A percentile compares a stretch with the other conserved stretches of the same genome.
Conservation (phyloP, 2,329 filamentous ascomycete genomes). For the Paraconiothyrium brasiliense region DNA sequence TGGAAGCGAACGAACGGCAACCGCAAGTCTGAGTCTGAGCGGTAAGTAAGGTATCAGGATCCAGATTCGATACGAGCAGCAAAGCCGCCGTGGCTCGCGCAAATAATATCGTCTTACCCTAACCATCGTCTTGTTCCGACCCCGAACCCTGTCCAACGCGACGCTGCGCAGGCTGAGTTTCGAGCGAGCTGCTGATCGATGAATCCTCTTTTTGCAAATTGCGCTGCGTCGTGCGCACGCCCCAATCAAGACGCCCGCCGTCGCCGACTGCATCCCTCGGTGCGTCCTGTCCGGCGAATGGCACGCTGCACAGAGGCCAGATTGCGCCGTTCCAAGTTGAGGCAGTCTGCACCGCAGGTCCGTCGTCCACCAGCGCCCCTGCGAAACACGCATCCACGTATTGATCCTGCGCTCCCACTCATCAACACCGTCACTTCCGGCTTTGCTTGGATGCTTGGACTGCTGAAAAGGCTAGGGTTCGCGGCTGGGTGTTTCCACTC, state of each 20-base stretch:
- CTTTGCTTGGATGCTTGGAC: constrained; percentile 18
- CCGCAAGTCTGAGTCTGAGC: constrained; percentile 28
- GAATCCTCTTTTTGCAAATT: constrained; percentile 44
- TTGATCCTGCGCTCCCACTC: constrained; percentile 20
- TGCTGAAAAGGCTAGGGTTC: constrained; percentile 20
- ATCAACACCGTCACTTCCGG: constrained; percentile 22
- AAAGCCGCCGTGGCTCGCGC: constrained; percentile 26
- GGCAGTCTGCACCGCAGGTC: constrained; percentile 50
- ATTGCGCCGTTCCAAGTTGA: constrained; percentile 46
- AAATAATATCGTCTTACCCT: constrained; percentile 44
- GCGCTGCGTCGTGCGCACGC: constrained; percentile 38
- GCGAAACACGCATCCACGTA: constrained; percentile 48
- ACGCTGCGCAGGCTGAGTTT: constrained; percentile 46
- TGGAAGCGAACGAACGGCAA: constrained; percentile 18
- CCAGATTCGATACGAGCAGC: constrained; percentile 45
- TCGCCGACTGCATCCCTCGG: constrained; percentile 35
- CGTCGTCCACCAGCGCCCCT: constrained; percentile 42
- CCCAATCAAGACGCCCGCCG: constrained; percentile 39
- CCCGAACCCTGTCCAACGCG: constrained; percentile 48
- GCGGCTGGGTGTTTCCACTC: constrained; percentile 31
- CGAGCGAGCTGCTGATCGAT: constrained; percentile 46
- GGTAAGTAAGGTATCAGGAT: constrained; percentile 25
- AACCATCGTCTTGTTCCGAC: constrained; percentile 46
- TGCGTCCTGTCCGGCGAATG: constrained; percentile 36
- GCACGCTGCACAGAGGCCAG: constrained; percentile 32